Conservation (phyloP, 768 basidiomycete species). For the Rubroboletus pulcherrimus region DNA sequence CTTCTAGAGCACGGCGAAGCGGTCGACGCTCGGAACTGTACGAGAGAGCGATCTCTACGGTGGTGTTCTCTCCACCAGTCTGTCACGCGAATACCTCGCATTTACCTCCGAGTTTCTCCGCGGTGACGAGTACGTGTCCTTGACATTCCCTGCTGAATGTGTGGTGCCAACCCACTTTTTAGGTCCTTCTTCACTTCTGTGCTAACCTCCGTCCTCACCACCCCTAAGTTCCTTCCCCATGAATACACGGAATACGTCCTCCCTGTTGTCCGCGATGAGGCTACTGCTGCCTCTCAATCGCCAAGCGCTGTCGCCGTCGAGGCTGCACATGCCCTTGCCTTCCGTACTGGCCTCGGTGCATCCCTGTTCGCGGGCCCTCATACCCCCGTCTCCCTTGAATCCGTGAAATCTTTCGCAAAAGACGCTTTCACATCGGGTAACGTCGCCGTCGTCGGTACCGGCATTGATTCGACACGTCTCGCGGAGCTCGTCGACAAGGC, state of each 20-base stretch:
- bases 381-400: constrained; percentile 55
- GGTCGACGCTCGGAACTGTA: constrained; percentile 86
- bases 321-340: constrained; percentile 83
- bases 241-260: constrained; percentile 74
- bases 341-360: constrained; percentile 90
- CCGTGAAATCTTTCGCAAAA: constrained; percentile 72
- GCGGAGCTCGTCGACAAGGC: constrained; percentile 67
- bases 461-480: constrained; percentile 72
- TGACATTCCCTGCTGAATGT: neutral
- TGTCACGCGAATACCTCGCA: constrained; percentile 87
- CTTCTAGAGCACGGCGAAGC: constrained; percentile 73
- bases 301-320: constrained; percentile 76
- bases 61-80: constrained; percentile 79
- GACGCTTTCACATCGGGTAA: constrained; percentile 74
- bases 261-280: constrained; percentile 68
- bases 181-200: constrained; percentile 90
- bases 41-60: constrained; percentile 93
- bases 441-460: constrained; percentile 83
- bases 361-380: constrained; percentile 83
- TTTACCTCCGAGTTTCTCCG: constrained; percentile 93
- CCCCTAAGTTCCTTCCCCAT: constrained; percentile 76
- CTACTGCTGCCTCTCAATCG: constrained; percentile 52
- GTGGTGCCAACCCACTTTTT: constrained; percentile 1
- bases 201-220: constrained; percentile 78
- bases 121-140: constrained; percentile 84